phyloP scores from a whole-genome alignment of 345 rosid species.

The Linum tenue region DNA sequence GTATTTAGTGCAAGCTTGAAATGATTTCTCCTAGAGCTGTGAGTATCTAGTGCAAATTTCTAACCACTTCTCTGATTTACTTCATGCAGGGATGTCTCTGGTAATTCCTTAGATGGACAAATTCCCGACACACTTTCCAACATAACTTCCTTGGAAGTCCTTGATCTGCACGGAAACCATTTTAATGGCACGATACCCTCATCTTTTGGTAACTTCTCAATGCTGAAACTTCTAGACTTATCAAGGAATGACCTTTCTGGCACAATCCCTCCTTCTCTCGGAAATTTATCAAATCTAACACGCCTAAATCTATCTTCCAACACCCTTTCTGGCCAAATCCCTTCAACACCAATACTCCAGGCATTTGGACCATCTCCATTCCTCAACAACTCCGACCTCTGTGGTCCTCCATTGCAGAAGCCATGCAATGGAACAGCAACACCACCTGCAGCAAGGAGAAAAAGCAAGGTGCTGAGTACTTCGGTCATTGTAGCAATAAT shows the following conservation, averaged over 20 bases:
- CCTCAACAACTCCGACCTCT: slow-evolving; percentile 59
- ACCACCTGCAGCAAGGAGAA: slow-evolving; percentile 16
- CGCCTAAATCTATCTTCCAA: slow-evolving; percentile 69
- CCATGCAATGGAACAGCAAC: slow-evolving; percentile 37
- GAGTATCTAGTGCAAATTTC: slow-evolving; percentile 8
- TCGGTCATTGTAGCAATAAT: slow-evolving; percentile 77
- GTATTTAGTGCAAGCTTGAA: slow-evolving; percentile 25
- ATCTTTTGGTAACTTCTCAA: slow-evolving; percentile 46
- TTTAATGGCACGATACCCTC: slow-evolving; percentile 61
- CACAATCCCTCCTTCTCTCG: slow-evolving; percentile 62
- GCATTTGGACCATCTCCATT: slow-evolving; percentile 62
- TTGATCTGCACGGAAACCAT: slow-evolving; percentile 57
- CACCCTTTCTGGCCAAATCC: slow-evolving; percentile 67
- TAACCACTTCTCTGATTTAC: slow-evolving; percentile 13
- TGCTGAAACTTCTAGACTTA: slow-evolving; percentile 50
- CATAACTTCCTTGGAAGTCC: slow-evolving; percentile 63
- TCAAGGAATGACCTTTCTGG: slow-evolving; percentile 67
- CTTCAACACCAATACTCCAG: slow-evolving; percentile 35
- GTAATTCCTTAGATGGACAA: slow-evolving; percentile 57
- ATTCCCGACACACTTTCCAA: slow-evolving; percentile 54
- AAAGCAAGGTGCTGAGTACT: slow-evolving; percentile 46
- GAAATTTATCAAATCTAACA: slow-evolving; percentile 36
- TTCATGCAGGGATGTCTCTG: slow-evolving; percentile 76
- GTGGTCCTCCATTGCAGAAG: slow-evolving; percentile 60
- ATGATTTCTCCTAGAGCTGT: slow-evolving; percentile 11